Percentiles rank a stretch among this genome's conserved stretches.
phyloP scores from a whole-genome alignment of 495 filamentous ascomycete genomes.

The Aspergillus funiculosus region DNA sequence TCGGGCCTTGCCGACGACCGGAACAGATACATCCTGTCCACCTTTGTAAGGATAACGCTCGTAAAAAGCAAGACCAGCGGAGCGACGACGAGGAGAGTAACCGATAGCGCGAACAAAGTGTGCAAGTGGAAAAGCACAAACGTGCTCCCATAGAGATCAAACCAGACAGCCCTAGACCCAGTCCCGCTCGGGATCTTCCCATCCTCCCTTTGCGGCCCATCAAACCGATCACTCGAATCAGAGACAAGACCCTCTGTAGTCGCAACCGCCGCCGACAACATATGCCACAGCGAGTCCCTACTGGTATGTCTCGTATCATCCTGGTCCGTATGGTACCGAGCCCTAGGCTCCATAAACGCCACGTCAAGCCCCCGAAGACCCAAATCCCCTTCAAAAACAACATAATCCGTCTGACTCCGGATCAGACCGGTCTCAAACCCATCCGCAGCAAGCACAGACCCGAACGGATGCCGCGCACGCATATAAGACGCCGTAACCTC shows the following conservation, averaged over 20 bases:
- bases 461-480: slow-evolving; percentile 68
- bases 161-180: slow-evolving; percentile 79
- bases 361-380: slow-evolving; percentile 87
- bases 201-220: slow-evolving; percentile 50
- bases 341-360: slow-evolving; percentile 80
- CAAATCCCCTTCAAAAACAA: slow-evolving; percentile 71
- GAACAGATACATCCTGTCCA: slow-evolving; percentile 80
- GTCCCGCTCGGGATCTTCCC: slow-evolving; percentile 60
- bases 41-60: slow-evolving; percentile 58
- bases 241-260: slow-evolving; percentile 66
- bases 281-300: slow-evolving; percentile 79
- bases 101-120: slow-evolving; percentile 80
- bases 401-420: slow-evolving; percentile 82
- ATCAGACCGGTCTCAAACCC: slow-evolving; percentile 75
- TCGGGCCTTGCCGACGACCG: slow-evolving; percentile 52
- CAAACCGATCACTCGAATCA: slow-evolving; percentile 64
- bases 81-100: slow-evolving; percentile 71
- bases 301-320: slow-evolving; percentile 79
- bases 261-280: slow-evolving; percentile 74
- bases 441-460: slow-evolving; percentile 72
- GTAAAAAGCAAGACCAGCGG: slow-evolving; percentile 65
- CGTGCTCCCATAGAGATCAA: slow-evolving; percentile 78
- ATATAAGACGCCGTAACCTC: slow-evolving; percentile 80
- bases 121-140: slow-evolving; percentile 75
- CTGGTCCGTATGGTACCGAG: slow-evolving; percentile 85